Base-by-base conservation (phyloP, 805 yeast species). In the Hanseniaspora pseudoguilliermondii region DNA sequence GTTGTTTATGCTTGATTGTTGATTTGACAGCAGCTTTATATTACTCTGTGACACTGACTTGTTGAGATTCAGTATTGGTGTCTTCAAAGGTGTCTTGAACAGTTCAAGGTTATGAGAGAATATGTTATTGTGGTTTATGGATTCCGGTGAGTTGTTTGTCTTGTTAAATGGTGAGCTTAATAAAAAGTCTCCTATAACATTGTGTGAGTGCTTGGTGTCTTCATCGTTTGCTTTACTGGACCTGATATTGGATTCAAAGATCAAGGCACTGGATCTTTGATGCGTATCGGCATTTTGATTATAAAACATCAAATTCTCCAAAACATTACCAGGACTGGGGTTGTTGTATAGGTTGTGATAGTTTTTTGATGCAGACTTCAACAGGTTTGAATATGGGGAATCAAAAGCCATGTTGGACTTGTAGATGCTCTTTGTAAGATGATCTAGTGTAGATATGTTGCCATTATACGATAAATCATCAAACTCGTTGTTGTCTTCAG, bases 171-270 rank as follows among this genome's bases (percentile, higher is more conserved):
- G 56, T 2, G 49, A 43, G 16, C 56, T 53, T 20, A 53, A 15
- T 16, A 53, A 21, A 18, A 39, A 53, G n/a, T 53, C 56, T 2
- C 50, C 50, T 16, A 53, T 21, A 5, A 53, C 36, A 32, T 53
- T 53, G 18, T 40, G 47, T 29, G 38, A 29, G 20, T 51, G 39
- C 7, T 36, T 34, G 29, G 20, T 21, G 5, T 35, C 38, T 6
- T 44, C 40, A 21, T 50, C 23, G 18, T 40, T 21, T 8, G 10
- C 25, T 2, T 36, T 51, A 16, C 3, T 44, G 5, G 16, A 20
- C 38, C 55, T 51, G 34, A 51, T 6, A 36, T 51, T 51, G n/a
- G 55, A 51, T 11, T 51, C 55, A 36, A 51, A 51, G 6, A 36
- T 39, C 32, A 36, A n/a, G 1, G 54, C 41, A 3, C 49, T 39